phyloP scores from a whole-genome alignment of 2,329 filamentous ascomycete genomes.

The Colletotrichum musicola region DNA sequence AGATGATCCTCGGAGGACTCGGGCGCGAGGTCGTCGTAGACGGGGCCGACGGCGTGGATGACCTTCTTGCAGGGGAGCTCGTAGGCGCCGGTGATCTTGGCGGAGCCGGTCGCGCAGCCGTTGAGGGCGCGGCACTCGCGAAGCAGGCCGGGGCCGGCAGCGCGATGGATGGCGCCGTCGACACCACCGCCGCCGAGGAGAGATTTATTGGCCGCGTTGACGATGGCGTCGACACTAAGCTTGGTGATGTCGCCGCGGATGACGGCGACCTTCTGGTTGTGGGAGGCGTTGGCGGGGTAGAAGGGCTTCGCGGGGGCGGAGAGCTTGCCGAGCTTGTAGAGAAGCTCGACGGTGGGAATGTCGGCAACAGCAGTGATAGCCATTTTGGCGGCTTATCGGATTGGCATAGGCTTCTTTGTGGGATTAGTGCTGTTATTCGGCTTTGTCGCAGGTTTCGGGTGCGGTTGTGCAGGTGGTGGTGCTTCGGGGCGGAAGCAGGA shows the following conservation, averaged over 20 bases:
- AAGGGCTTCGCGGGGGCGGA: conserved; percentile 42
- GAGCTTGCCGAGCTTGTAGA: conserved; percentile 73
- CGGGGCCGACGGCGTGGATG: conserved; percentile 91
- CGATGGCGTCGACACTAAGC: conserved; percentile 83
- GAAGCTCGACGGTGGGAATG: conserved; percentile 72
- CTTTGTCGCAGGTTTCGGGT: conserved; percentile 1
- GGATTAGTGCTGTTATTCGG: neutral
- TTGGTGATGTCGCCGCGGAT: conserved; percentile 85
- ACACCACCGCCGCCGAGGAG: conserved; percentile 93
- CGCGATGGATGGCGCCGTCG: conserved; percentile 86
- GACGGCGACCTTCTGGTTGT: conserved; percentile 78
- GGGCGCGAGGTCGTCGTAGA: conserved; percentile 67
- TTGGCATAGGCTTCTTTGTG: conserved; percentile 17
- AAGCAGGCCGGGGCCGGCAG: conserved; percentile 77
- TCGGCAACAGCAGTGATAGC: conserved; percentile 60
- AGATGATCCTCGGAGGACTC: conserved; percentile 63
- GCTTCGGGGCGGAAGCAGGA: conserved; percentile 4
- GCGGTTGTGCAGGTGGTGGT: conserved; percentile 5
- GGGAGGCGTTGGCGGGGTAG: conserved; percentile 55
- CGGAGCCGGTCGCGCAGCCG: conserved; percentile 81
- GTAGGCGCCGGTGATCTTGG: conserved; percentile 87
- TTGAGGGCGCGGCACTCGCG: conserved; percentile 78
- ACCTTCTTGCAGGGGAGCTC: conserved; percentile 80
- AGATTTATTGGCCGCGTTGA: conserved; percentile 88
- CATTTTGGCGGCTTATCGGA: conserved; percentile 47